Evolutionary conservation across 2,329 filamentous ascomycete species (phyloP), one percentile per base, ranked within the genome.

Genomic region (Alternaria dauci): DNA sequence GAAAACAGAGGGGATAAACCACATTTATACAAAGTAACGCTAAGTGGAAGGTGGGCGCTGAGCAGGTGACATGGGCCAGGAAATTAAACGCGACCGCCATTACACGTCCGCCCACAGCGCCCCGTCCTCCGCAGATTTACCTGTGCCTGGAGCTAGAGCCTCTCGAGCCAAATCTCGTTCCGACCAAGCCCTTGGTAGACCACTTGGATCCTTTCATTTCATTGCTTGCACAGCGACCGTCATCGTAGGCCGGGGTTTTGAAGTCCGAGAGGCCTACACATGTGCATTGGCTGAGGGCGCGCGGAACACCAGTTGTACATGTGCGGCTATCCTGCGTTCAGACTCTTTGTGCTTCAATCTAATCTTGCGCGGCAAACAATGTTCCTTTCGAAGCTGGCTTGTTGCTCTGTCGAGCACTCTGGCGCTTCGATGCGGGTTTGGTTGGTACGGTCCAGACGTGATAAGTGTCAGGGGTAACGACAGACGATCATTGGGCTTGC

Each of bases 281-380:
- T 42, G 11, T 30, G 55, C 54, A 68, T 61, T 71, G 66, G 62
- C 50, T 59, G 53, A 5, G 59, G 51, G 52, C 20, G n/a, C 11
- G 39, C n/a, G 9, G 47, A 32, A 41, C 32, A 34, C 42, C 32
- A 47, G 42, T 67, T 66, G 39, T 67, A 62, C 71, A n/a, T 41
- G 39, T 72, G 74, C 68, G 79, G 85, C 79, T 85, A 85, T 74
- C 78, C 86, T 69, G 14, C 48, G 36, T 38, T 55, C 36, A 34
- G 38, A 36, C 46, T 25, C 46, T 26, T 50, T 25, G 46, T 50
- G 46, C 46, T 50, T 50, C 46, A 50, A 34, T 36, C 26, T 23
- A 25, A 55, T 30, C 30, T 34, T 54, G 38, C 41, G 41, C 55
- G 50, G 51, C 52, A 61, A 58, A 44, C 44, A 61, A 23, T 52